These are phyloP conservation scores for Coniochaeta sp. DNA, from an alignment of 2,329 filamentous ascomycete species.

Conservation along the genomic window DNA sequence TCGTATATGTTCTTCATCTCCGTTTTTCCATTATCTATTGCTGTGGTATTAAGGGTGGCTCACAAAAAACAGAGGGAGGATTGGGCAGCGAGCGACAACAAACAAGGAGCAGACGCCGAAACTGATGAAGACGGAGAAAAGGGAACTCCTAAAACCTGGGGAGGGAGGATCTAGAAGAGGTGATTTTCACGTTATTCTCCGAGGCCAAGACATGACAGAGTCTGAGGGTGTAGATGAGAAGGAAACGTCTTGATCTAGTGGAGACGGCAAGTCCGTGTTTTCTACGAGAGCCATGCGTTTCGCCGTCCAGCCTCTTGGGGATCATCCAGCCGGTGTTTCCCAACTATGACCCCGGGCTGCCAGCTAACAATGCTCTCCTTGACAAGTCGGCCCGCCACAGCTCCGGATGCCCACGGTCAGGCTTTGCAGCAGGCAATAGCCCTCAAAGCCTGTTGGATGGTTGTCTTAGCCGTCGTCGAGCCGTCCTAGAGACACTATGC, in stretches of 20 bases:
- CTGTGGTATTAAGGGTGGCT: neutral
- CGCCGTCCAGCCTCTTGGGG: neutral
- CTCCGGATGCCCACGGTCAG: neutral
- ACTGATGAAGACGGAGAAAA: constrained; percentile 5
- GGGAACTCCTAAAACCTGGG: constrained; percentile 11
- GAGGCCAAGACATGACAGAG: constrained; percentile 5
- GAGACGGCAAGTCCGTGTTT: constrained; percentile 8
- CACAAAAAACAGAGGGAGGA: neutral
- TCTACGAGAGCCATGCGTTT: neutral
- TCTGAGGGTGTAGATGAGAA: constrained; percentile 3
- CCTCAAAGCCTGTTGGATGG: neutral
- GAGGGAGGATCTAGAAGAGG: constrained; percentile 1
- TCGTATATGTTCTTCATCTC: constrained; percentile 16
- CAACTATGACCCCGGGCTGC: neutral
- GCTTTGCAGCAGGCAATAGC: constrained; percentile 1
- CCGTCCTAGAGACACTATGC: neutral
- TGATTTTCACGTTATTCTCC: constrained; percentile 13
- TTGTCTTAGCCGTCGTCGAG: neutral
- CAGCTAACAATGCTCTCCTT: neutral
- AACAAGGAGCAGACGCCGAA: constrained; percentile 6
- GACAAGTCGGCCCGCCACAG: neutral
- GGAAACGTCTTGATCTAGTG: constrained; percentile 3
- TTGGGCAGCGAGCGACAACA: neutral
- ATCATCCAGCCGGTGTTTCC: neutral
- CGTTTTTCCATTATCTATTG: constrained; percentile 7